These are phyloP conservation scores for Psophocarpus tetragonolobus DNA, from an alignment of 306 rosid genomes.

Conservation along the genomic window DNA sequence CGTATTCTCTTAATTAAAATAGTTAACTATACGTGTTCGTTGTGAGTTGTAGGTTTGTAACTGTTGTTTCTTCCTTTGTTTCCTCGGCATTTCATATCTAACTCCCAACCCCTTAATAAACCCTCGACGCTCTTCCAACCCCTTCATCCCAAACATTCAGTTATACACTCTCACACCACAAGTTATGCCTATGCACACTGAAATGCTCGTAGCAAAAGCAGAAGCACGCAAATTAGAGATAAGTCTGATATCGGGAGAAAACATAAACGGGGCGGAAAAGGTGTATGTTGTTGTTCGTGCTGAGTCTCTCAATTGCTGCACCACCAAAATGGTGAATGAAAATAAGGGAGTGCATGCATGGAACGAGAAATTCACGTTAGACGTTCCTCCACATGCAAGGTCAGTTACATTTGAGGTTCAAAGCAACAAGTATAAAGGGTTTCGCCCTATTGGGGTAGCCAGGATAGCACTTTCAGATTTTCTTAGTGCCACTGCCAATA, in stretches of 20 bases:
- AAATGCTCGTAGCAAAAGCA: background rate
- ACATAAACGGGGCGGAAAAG: constrained; percentile 37
- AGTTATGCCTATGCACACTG: too few relatives aligned
- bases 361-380: constrained; percentile 52
- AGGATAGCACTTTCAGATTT: constrained; percentile 58
- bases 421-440: constrained; percentile 37
- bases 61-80: background rate
- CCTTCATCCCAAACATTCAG: background rate
- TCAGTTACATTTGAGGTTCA: constrained; percentile 49
- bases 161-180: background rate
- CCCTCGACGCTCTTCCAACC: background rate
- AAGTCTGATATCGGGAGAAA: constrained; percentile 50
- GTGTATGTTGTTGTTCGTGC: constrained; percentile 45
- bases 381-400: constrained; percentile 42
- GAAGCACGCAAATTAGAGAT: constrained; percentile 42
- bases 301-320: constrained; percentile 30
- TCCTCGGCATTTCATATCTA: background rate
- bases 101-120: constrained; percentile 9
- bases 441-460: constrained; percentile 45
- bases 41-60: background rate
- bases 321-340: constrained; percentile 37
- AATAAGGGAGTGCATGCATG: constrained; percentile 39
- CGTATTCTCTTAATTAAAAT: too few relatives aligned
- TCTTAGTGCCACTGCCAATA: background rate
- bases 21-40: background rate